Evolutionary conservation across 202 grass and related monocot genomes (phyloP), one percentile per base, ranked within the genome.

Genomic region (Musa balbisiana): DNA sequence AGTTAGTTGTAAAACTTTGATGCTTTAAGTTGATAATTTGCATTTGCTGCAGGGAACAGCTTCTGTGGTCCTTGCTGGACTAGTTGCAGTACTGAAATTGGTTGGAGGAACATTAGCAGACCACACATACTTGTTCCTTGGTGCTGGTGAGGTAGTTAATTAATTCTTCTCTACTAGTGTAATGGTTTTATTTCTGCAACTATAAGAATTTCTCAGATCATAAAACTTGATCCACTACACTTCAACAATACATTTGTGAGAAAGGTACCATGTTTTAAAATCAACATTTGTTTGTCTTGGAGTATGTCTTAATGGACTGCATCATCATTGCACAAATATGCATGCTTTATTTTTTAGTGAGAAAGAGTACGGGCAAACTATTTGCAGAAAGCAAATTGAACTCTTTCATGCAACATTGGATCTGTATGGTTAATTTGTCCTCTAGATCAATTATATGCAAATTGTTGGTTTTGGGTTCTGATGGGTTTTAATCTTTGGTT

Each of bases 61-160:
- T 72, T 72, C 70, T 23, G 70, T 72, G 6, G 70, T 53, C 12
- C 70, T 72, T 72, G 70, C 70, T 72, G 70, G 70, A 23, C 70
- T 72, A 53, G 20, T 72, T 53, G 51, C 70, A 24, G 49, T 50
- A 53, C 12, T 72, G 1, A 53, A 72, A 13, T 54, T 72, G 20
- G 70, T 72, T 72, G 70, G 70, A 6, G 70, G 70, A 72, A 72
- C 70, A 0, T 72, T 72, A n/a, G 70, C 51, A 72, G 70, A 72
- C 10, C 70, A 72, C 12, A 54, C 20, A 24, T 72, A 24, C 21
- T 53, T 72, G 50, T 72, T 72, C 49, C 70, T 72, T 72, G 70
- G 70, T 54, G 70, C 70, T 72, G 70, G 70, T 14, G 70, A 72
- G 70, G 49, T 72, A 17, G 66, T 9, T 62, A 13, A 74, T 16